Evolutionary conservation across 1,284 basidiomycete genomes (phyloP), one percentile per base, ranked within the genome.

Genomic region (Pyrrhoderma noxium): DNA sequence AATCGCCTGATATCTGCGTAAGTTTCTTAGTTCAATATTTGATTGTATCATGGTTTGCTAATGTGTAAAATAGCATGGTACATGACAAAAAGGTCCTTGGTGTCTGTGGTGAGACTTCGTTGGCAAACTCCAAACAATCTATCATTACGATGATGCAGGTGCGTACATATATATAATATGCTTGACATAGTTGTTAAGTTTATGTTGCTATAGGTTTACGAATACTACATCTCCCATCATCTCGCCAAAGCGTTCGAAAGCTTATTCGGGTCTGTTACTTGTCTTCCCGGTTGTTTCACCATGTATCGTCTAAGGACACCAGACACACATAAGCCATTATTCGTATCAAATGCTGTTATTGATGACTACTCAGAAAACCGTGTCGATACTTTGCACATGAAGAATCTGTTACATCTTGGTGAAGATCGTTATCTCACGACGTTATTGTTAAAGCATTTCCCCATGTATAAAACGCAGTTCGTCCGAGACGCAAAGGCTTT

Each of bases 341-440:
- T 94, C 64, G 83, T 95, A 62, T 87, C 92, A 23, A 94, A 93
- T 63, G 79, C 86, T 57, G 79, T 99, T 60, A 83, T 98, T 51
- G 78, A 86, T 50, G 93, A 97, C 65, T 98, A 98, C 63, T 87
- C 92, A 2, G 94, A 98, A 68, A 95, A 94, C 59, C 87, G 90
- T 7, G 93, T 98, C 60, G 93, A 99, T 65, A 99, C 95, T 0
- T 67, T 99, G 42, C 96, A 98, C 70, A 94, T 92, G 84, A 95
- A 96, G 80, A 98, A 98, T 63, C 71, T 98, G 45, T 75, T 98
- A 52, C 92, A 94, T 59, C 86, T 99, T 22, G 93, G 96, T 70
- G 95, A 99, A 76, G 96, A 98, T 85, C 92, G 94, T 61, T 99
- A 97, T 65, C 73, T 98, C 47, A 98, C 94, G 1, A 99, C 95